Base-by-base conservation (phyloP, 495 filamentous ascomycete species). In the Penicillium lagena region DNA sequence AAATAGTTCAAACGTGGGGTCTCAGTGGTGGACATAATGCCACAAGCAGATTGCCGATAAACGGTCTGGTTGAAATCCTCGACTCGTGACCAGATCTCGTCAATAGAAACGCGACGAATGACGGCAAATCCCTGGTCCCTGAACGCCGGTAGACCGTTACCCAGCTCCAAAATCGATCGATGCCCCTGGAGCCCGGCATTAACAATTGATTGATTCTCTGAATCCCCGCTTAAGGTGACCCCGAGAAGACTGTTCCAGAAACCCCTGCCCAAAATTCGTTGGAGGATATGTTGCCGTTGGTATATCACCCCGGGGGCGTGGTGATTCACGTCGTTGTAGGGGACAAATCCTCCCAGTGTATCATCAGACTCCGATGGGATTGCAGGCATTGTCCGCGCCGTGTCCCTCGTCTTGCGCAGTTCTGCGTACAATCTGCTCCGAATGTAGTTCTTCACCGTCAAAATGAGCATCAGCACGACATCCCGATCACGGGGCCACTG, bases 191-290 rank as follows among this genome's bases (percentile, higher is more conserved):
- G 7, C 9, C 7, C 32, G 2, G 10, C 2, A 9, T 22, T 22
- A 22, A 6, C 4, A 22, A 22, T 3, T 22, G 22, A 22, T 6
- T 22, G 22, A 4, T 22, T 2, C 22, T 22, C 22, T 11, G 13
- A 8, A 29, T 34, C 40, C 7, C 7, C 9, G 12, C 13, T 7
- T 2, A 55, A 29, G n/a, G 36, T 33, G 1, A 46, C 9, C 5
- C 2, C 27, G 7, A 17, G 7, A 15, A 58, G 42, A 3, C 35
- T 10, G 2, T 9, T 28, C 71, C 71, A 75, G 39, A 69, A 75
- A 1, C 45, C 46, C 12, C 54, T 55, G 5, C 62, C 56, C 14
- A 70, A 43, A 6, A 73, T 45, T 7, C 71, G 54, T n/a, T 53
- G 66, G 40, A 66, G 59, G 9, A 57, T 28, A 15, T 29, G 39